Base-by-base conservation (phyloP, 441 rosid species). In the Populus hybrid region DNA sequence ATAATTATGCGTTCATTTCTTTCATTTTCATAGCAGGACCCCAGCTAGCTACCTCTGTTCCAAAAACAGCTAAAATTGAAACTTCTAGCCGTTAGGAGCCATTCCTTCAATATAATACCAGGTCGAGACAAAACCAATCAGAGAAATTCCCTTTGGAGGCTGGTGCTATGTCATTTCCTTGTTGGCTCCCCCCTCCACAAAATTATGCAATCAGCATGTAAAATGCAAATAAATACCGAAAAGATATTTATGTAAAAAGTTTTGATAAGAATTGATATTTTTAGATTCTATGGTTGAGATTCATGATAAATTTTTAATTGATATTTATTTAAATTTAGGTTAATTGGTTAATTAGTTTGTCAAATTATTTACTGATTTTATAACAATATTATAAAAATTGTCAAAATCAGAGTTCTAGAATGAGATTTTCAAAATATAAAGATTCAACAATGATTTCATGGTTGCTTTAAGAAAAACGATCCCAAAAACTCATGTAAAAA, bases 351-450 rank as follows among this genome's bases (percentile, higher is more conserved):
- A 38, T 38, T 38, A 38, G 3, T 38, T 10, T 38, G 3, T 38
- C 2, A 38, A 38, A 38, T 1, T 2, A 38, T 0, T 36, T 0
- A 0, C 0, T 10, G 0, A 0, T 38, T 38, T 0, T 0, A 9
- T 38, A 11, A 38, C 3, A 9, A 38, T 38, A 8, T 2, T 38
- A 38, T 9, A 0, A 38, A 38, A 38, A 38, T 0, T 38, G 12
- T 38, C 0, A 38, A 38, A 38, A 38, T 8, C 12, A 10, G 3
- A 1, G 2, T 38, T 1, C 0, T 1, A 0, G 1, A 38, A 38
- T 38, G 6, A 0, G 42, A 38, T 38, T 38, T 38, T 38, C 0
- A 38, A 38, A 38, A 38, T 38, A 38, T 38, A 38, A 38, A 38
- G 1, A 38, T 38, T 10, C 12, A 0, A 38, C 3, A 10, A 38